A percentile compares a stretch with the other conserved stretches of the same genome.
These are phyloP conservation scores for Oryza nivara DNA, from an alignment of 176 grass and related monocot species.

Conservation along the genomic window DNA sequence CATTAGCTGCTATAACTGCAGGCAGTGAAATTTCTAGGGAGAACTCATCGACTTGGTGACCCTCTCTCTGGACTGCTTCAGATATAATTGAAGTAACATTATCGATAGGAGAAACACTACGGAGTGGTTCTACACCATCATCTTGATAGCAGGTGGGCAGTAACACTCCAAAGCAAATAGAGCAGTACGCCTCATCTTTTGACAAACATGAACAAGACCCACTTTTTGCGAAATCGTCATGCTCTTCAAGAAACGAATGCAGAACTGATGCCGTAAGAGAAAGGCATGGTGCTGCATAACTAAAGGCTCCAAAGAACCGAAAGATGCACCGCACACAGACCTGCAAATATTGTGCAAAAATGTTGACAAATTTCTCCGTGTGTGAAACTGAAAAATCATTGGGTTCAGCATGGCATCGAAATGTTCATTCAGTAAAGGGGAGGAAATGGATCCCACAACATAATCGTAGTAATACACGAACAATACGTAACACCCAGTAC, in stretches of 20 bases:
- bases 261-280: constrained; percentile 52
- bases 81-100: constrained; percentile 52
- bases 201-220: constrained; percentile 43
- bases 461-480: background rate
- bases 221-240: constrained; percentile 40
- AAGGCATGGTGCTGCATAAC: constrained; percentile 31
- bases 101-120: constrained; percentile 35
- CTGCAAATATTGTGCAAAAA: constrained; percentile 46
- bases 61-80: constrained; percentile 54
- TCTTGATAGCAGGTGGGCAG: constrained; percentile 51
- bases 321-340: constrained; percentile 76
- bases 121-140: background rate
- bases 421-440: background rate
- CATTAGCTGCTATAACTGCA: constrained; percentile 63
- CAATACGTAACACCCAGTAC: background rate
- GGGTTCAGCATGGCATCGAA: background rate
- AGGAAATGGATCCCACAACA: background rate
- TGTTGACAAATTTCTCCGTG: background rate
- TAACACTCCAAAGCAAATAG: constrained; percentile 81
- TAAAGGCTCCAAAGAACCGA: constrained; percentile 58
- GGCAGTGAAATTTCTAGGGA: constrained; percentile 80
- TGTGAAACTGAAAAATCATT: background rate
- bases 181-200: constrained; percentile 49
- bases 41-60: constrained; percentile 67
- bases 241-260: constrained; percentile 61